phyloP scores from a whole-genome alignment of 805 yeast species.

The Saccharomycopsis sp. region DNA sequence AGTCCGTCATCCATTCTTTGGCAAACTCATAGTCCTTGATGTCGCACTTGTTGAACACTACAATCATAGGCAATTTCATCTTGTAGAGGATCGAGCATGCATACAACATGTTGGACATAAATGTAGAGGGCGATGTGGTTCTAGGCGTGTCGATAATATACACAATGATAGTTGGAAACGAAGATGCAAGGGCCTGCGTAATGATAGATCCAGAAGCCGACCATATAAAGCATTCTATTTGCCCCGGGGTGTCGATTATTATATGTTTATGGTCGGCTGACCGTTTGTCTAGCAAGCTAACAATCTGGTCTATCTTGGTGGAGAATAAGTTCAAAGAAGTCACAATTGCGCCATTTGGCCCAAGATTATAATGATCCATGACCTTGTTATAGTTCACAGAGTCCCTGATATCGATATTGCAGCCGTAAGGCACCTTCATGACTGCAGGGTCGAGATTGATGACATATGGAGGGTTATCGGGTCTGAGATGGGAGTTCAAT shows the following conservation, averaged over 20 bases:
- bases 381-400: constrained; percentile 93
- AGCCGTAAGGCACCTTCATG: constrained; percentile 83
- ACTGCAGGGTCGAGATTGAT: constrained; percentile 97
- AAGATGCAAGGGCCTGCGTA: constrained; percentile 93
- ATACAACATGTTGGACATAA: constrained; percentile 96
- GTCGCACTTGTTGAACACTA: constrained; percentile 94
- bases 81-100: constrained; percentile 96
- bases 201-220: constrained; percentile 95
- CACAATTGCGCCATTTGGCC: constrained; percentile 98
- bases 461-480: constrained; percentile 78
- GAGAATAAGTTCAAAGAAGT: constrained; percentile 88
- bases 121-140: constrained; percentile 89
- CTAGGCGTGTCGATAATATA: constrained; percentile 96
- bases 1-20: constrained; percentile 95
- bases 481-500: constrained; percentile 79
- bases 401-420: constrained; percentile 93
- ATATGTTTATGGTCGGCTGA: constrained; percentile 52
- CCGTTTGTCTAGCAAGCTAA: constrained; percentile 76
- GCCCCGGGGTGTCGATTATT: constrained; percentile 96
- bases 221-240: constrained; percentile 98
- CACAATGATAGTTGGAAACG: constrained; percentile 93
- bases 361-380: constrained; percentile 90
- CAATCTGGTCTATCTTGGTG: constrained; percentile 94
- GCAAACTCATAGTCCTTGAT: constrained; percentile 81
- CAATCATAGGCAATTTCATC: constrained; percentile 92